Evolutionary conservation across 768 basidiomycete species (phyloP).

Genomic region (Boletus rufocinnamomeus): DNA sequence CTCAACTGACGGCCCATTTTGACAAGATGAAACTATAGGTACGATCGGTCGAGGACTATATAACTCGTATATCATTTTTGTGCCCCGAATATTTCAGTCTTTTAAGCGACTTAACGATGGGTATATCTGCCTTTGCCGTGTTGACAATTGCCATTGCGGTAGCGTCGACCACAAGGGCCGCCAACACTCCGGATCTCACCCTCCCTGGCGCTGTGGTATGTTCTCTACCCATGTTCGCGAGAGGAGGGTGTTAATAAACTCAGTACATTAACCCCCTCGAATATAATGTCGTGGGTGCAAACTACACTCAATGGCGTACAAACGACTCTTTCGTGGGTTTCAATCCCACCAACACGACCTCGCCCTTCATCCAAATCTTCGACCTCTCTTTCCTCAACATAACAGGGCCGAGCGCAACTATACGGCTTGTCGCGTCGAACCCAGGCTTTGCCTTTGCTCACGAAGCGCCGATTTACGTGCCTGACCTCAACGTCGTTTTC

Average conservation of each 20-base stretch:
- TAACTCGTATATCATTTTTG: no score
- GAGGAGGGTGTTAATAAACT: not conserved
- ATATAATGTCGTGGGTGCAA: conserved; percentile 53
- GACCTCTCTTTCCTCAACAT: conserved; percentile 57
- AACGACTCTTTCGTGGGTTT: conserved; percentile 46
- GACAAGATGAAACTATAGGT: no score
- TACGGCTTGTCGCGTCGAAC: conserved; percentile 61
- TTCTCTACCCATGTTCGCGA: not conserved
- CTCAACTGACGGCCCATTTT: no score
- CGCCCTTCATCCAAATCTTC: conserved; percentile 55
- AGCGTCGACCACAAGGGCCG: not conserved
- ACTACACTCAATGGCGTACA: conserved; percentile 39
- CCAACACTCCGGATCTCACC: not conserved
- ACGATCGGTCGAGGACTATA: no score
- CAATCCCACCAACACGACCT: conserved; percentile 51
- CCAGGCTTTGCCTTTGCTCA: conserved; percentile 72
- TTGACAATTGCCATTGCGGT: conserved; percentile 10
- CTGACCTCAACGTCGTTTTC: conserved; percentile 70
- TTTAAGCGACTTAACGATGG: conserved; percentile 1
- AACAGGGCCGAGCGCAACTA: conserved; percentile 56
- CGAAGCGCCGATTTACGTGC: conserved; percentile 71
- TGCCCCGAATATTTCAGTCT: no score
- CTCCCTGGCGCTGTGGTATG: conserved; percentile 26
- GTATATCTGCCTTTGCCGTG: not conserved
- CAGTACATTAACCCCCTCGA: conserved; percentile 54